These are phyloP conservation scores for Vinca major DNA, from an alignment of 305 asterid species.

Conservation along the genomic window DNA sequence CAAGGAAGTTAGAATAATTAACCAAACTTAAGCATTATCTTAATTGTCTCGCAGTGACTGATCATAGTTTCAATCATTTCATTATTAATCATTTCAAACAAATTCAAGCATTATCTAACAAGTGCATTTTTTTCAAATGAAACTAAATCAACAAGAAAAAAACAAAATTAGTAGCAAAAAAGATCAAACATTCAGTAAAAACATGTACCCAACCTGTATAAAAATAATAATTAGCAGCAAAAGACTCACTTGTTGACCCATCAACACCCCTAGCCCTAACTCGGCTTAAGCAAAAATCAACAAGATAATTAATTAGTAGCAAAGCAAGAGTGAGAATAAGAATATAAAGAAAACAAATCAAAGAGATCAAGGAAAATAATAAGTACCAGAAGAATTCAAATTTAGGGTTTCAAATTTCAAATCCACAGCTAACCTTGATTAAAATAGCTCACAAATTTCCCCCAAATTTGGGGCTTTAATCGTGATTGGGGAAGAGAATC, in stretches of 20 bases:
- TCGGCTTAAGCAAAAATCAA: not conserved
- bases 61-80: not conserved
- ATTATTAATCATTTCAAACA: not conserved
- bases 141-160: not conserved
- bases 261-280: not conserved
- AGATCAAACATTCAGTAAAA: not conserved
- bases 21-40: not conserved
- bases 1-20: not conserved
- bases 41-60: not conserved
- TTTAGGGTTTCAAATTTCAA: conserved; percentile 2
- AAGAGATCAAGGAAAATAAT: not conserved
- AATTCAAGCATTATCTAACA: not conserved
- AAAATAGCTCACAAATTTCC: not conserved
- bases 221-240: not conserved
- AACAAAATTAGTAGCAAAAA: not conserved
- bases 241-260: not conserved
- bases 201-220: not conserved
- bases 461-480: not conserved
- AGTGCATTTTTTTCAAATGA: not conserved
- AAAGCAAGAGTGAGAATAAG: not conserved
- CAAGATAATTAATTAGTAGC: not conserved
- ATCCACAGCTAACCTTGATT: not conserved
- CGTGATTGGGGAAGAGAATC: not conserved
- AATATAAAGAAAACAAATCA: not conserved
- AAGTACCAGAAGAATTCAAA: not conserved